Evolutionary conservation across 768 basidiomycete species (phyloP), one percentile per base, ranked within the genome.

Genomic region (Infundibulicybe gibba): DNA sequence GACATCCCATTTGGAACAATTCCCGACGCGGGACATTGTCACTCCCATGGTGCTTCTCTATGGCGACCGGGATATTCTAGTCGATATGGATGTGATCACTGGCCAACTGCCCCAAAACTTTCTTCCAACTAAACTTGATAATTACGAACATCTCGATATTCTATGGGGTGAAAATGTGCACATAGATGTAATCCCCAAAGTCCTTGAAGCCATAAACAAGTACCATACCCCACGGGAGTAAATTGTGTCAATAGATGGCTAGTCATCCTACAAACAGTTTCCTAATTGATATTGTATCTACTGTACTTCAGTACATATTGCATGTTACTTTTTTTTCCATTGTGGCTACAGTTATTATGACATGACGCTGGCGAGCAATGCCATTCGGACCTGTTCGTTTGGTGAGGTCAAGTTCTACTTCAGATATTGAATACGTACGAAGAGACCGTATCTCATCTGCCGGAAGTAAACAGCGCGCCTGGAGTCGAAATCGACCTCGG

Each of bases 401-500:
- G 6, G 3, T 50, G 48, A 33, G 43, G 38, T 45, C 15, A 32
- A 20, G 31, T 2, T 44, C 42, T 33, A 42, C 10, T 5, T 19
- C 21, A 21, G 11, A 20, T n/a, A 33, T 19, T 19, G 38, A 38
- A 41, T n/a, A 82, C 94, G 63, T 60, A 97, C 94, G 62, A 93
- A 98, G 51, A 97, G 86, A 40, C 95, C 95, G 61, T 97, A 95
- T 47, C 94, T 84, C 94, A 97, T 97, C 61, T 97, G 94, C 33
- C 95, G 84, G 87, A 98, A 97, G 69, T 97, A 98, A 16, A 91
- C 93, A 2, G 94, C 94, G 10, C 94, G 80, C 21, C 90, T 81
- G 6, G 83, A 88, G 65, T 98, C 95, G 55, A 94, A 97, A 66
- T 99, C 97, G 39, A 99, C 94, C 63, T 95, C 94, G 2, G 93